Percentiles rank a stretch among this genome's conserved stretches.
Evolutionary conservation across 441 rosid species (phyloP).

Genomic region (Erysimum cheiri): DNA sequence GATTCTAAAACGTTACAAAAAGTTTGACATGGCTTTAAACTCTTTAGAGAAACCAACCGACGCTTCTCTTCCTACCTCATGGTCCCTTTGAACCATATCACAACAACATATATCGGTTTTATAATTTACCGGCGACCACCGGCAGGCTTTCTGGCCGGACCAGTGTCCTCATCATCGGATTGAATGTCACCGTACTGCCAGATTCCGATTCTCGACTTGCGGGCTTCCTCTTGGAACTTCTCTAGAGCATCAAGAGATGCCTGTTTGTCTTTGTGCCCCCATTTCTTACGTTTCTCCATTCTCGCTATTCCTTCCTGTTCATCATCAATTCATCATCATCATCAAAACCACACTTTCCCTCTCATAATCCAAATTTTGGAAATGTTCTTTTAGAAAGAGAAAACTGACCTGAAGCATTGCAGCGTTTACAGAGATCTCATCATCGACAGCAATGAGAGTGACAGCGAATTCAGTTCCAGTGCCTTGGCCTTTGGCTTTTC

Average conservation of each 20-base stretch:
- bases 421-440: slow-evolving; percentile 86
- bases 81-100: slow-evolving; percentile 35
- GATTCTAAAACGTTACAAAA: slow-evolving; percentile 34
- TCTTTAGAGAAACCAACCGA: slow-evolving; percentile 15
- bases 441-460: slow-evolving; percentile 77
- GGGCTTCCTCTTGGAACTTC: slow-evolving; percentile 84
- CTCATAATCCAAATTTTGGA: not conserved
- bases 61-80: slow-evolving; percentile 27
- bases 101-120: not conserved
- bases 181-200: slow-evolving; percentile 94
- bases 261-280: slow-evolving; percentile 74
- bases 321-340: slow-evolving; percentile 25
- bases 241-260: slow-evolving; percentile 77
- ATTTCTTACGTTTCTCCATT: slow-evolving; percentile 82
- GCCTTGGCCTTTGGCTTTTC: slow-evolving; percentile 94
- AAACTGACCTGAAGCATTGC: slow-evolving; percentile 80
- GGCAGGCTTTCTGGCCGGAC: slow-evolving; percentile 58
- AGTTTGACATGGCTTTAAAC: slow-evolving; percentile 23
- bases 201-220: slow-evolving; percentile 69
- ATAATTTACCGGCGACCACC: slow-evolving; percentile 59
- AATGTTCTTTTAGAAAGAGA: not conserved
- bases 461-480: slow-evolving; percentile 75
- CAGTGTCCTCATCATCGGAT: slow-evolving; percentile 89
- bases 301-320: slow-evolving; percentile 90
- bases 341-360: not conserved